These are phyloP conservation scores for Knoxia roxburghii DNA, from an alignment of 257 asterid genomes.

Conservation along the genomic window DNA sequence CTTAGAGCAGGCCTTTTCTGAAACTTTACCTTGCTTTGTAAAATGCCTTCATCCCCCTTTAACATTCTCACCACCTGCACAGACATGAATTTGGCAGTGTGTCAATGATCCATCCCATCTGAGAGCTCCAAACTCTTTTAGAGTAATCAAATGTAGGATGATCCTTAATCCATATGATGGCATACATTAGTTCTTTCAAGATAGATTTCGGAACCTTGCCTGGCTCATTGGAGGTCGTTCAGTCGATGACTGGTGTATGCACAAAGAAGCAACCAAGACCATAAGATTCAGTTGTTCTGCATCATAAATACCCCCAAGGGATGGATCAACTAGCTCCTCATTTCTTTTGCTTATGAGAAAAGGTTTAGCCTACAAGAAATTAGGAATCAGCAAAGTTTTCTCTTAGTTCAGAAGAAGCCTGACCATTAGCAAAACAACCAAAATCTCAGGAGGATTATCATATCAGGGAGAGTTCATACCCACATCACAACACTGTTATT, in stretches of 20 bases:
- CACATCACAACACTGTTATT: constrained; percentile 87
- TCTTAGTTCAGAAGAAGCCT: background rate
- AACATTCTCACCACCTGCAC: constrained; percentile 72
- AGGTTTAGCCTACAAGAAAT: constrained; percentile 72
- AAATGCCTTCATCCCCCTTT: constrained; percentile 53
- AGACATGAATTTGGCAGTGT: background rate
- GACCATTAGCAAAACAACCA: background rate
- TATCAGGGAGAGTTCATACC: constrained; percentile 49
- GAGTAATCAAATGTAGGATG: background rate
- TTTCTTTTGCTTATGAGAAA: constrained; percentile 40
- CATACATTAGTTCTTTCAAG: background rate
- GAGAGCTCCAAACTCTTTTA: too few species aligned
- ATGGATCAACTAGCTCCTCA: constrained; percentile 65
- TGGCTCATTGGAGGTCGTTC: constrained; percentile 91
- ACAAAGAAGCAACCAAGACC: constrained; percentile 64
- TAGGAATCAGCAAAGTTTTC: background rate
- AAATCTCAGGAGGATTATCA: too few species aligned
- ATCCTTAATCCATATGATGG: too few species aligned
- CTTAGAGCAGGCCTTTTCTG: constrained; percentile 67
- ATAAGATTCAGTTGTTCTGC: constrained; percentile 56
- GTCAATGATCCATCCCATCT: background rate
- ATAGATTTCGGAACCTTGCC: constrained; percentile 42
- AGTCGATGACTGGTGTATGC: constrained; percentile 59
- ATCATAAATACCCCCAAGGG: constrained; percentile 50
- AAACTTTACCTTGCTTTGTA: constrained; percentile 56